phyloP scores from a whole-genome alignment of 768 basidiomycete genomes.

The Mycena floridula region DNA sequence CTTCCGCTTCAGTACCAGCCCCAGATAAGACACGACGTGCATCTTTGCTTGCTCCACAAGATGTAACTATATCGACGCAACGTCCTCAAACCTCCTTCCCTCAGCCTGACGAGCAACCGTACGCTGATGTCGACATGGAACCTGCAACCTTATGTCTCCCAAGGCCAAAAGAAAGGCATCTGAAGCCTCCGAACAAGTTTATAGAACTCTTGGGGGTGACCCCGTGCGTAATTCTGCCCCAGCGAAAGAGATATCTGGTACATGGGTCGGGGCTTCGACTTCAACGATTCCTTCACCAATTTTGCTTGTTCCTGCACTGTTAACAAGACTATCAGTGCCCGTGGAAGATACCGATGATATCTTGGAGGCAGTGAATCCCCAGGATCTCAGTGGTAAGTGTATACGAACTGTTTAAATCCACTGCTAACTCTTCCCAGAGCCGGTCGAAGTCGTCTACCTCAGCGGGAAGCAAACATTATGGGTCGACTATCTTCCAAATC shows the following conservation, averaged over 20 bases:
- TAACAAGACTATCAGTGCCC: slow-evolving; percentile 52
- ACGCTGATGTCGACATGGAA: slow-evolving; percentile 34
- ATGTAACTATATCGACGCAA: neutral
- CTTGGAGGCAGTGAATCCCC: slow-evolving; percentile 76
- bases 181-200: slow-evolving; percentile 30
- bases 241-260: slow-evolving; percentile 46
- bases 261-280: slow-evolving; percentile 13
- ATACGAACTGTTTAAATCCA: too few species aligned
- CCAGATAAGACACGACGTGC: slow-evolving; percentile 12
- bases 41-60: slow-evolving; percentile 14
- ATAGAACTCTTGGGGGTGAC: slow-evolving; percentile 67
- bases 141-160: slow-evolving; percentile 36
- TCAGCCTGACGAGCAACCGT: slow-evolving; percentile 42
- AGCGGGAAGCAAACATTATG: slow-evolving; percentile 72
- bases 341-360: slow-evolving; percentile 64
- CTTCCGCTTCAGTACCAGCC: slow-evolving; percentile 14
- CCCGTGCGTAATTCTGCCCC: slow-evolving; percentile 41
- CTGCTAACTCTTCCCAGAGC: slow-evolving; percentile 2
- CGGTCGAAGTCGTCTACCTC: slow-evolving; percentile 59
- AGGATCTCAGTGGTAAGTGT: slow-evolving; percentile 53
- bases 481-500: slow-evolving; percentile 82
- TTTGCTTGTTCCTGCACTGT: slow-evolving; percentile 53
- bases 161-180: slow-evolving; percentile 49
- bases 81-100: slow-evolving; percentile 27
- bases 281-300: slow-evolving; percentile 17